Base-by-base conservation (phyloP, 2,329 filamentous ascomycete genomes). In the Neoscytalidium dimidiatum region DNA sequence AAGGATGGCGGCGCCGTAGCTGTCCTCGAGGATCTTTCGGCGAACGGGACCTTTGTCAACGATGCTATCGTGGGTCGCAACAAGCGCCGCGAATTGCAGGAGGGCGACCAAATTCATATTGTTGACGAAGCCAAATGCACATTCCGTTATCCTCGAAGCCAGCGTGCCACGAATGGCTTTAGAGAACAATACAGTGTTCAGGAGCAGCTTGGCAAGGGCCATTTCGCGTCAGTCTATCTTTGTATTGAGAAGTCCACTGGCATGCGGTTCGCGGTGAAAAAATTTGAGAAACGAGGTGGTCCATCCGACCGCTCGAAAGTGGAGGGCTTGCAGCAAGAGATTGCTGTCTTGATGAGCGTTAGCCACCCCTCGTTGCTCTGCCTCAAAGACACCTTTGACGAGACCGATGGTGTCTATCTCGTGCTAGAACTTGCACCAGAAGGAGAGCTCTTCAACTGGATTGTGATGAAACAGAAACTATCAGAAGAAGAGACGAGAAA, bases 41-140 rank as follows among this genome's bases (percentile, higher is more conserved):
- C 89, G 74, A 99, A 99, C 75, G 95, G 95, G 58, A 99, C 96
- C 0, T 99, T 94, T 74, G 90, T 99, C 71, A 98, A 98, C 73
- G 93, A 97, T 71, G 90, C 89, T 17, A 85, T 96, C 31, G 87
- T 99, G 26, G 95, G 95, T 26, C 90, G 94, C 60, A 99, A 99
- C 77, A 92, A 97, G 77, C 86, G 92, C 63, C 88, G 94, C 66
- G 92, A 97, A 75, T 84, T 99, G 29, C 85, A 93, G 71, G 92
- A 98, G 71, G 89, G 91, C 41, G 95, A 99, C 70, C 94, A 98
- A 77, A 91, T 99, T 58, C 90, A 91, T 6, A 89, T 99, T 33
- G 84, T 96, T 56, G 89, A 92, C 71, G 89, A 92, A 73, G 92
- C 92, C 8, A 88, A 92, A 23, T 99, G 96, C 78, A 87, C 96